phyloP scores from a whole-genome alignment of 345 rosid genomes.

The Ceriops zippeliana region DNA sequence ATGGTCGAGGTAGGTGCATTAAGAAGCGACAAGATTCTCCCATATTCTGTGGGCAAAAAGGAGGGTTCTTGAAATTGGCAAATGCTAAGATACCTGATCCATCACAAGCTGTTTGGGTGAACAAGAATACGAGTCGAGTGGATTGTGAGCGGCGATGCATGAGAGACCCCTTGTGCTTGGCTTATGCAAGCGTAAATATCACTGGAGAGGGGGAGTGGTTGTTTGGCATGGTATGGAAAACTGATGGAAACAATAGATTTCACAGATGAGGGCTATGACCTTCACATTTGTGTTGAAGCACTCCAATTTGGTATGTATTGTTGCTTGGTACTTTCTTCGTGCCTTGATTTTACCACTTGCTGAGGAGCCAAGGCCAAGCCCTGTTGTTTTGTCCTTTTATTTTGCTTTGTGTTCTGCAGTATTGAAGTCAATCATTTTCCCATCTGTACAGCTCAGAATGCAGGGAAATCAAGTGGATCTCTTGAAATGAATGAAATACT shows the following conservation, averaged over 20 bases:
- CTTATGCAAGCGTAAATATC: constrained; percentile 4
- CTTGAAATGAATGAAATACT: constrained; percentile 25
- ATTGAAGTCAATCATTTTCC: neutral
- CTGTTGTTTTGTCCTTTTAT: neutral
- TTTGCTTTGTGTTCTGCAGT: neutral
- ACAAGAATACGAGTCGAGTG: neutral
- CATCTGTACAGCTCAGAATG: constrained; percentile 27
- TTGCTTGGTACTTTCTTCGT: no score
- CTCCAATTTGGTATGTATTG: constrained; percentile 11
- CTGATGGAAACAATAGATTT: constrained; percentile 12
- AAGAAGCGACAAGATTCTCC: constrained; percentile 10
- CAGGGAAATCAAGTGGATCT: constrained; percentile 18
- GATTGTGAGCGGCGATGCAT: constrained; percentile 10
- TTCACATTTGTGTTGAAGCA: constrained; percentile 20
- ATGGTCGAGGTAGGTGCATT: constrained; percentile 12
- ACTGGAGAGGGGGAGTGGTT: neutral
- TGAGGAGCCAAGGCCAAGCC: no score
- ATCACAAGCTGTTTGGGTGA: constrained; percentile 4
- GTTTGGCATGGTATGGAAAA: constrained; percentile 21
- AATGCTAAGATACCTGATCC: constrained; percentile 15
- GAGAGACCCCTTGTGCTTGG: constrained; percentile 8
- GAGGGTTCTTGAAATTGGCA: constrained; percentile 13
- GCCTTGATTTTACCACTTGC: no score
- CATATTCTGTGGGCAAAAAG: constrained; percentile 4
- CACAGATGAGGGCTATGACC: neutral